Percentiles rank a stretch among this genome's conserved stretches.
These are phyloP conservation scores for Jacaranda copaia DNA, from an alignment of 257 asterid genomes.

Conservation along the genomic window DNA sequence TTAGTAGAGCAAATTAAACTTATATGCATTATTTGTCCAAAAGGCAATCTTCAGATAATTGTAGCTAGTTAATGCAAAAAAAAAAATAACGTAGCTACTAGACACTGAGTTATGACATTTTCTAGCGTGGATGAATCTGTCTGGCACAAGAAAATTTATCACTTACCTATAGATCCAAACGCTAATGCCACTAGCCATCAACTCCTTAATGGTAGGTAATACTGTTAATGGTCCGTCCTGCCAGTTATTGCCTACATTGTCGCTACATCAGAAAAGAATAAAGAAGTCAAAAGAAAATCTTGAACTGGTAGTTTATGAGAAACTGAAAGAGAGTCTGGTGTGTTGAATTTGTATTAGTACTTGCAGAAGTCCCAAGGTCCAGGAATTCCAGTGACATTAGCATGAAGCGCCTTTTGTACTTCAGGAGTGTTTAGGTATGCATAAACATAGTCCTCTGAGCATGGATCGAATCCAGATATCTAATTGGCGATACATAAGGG, in stretches of 20 bases:
- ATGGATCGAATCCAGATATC: slow-evolving; percentile 57
- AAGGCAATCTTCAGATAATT: background rate
- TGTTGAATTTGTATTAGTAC: slow-evolving; percentile 32
- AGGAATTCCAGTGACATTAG: slow-evolving; percentile 44
- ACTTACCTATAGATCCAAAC: slow-evolving; percentile 55
- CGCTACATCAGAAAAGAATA: slow-evolving; percentile 15
- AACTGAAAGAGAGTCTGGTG: background rate
- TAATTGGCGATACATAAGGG: background rate
- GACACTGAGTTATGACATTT: background rate
- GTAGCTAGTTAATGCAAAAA: background rate
- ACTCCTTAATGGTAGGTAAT: slow-evolving; percentile 47
- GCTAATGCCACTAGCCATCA: slow-evolving; percentile 50
- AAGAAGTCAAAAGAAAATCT: background rate
- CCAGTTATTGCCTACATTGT: slow-evolving; percentile 28
- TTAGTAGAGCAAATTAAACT: background rate
- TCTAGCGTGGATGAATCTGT: no score
- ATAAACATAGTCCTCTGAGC: slow-evolving; percentile 44
- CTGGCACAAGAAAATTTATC: slow-evolving; percentile 1
- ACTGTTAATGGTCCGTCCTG: slow-evolving; percentile 42
- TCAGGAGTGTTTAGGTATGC: slow-evolving; percentile 47
- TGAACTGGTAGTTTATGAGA: background rate
- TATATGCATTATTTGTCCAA: background rate
- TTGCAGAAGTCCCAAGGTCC: slow-evolving; percentile 49
- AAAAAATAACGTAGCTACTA: background rate
- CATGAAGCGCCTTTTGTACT: slow-evolving; percentile 59